Conservation (phyloP, 179 eudicot species). For the Beta macrorhiza region DNA sequence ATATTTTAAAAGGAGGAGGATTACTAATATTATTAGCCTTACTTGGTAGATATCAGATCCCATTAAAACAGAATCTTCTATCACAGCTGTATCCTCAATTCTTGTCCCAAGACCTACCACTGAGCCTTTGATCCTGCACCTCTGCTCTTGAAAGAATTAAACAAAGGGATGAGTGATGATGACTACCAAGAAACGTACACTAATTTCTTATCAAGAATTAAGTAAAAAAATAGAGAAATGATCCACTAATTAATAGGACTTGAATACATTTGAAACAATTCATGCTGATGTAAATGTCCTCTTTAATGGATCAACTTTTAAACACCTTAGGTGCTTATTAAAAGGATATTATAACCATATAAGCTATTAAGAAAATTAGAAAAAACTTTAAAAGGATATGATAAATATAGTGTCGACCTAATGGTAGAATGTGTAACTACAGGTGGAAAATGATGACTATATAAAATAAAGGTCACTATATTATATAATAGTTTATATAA, state of each 20-base stretch:
- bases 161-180: not conserved
- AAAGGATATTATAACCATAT: not conserved
- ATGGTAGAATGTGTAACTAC: no score
- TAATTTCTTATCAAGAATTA: no score
- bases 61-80: constrained; percentile 79
- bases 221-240: no score
- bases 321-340: not conserved
- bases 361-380: no score
- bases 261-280: not conserved
- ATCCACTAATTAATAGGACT: constrained; percentile 2
- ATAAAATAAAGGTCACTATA: no score
- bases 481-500: no score
- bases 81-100: constrained; percentile 52
- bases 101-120: constrained; percentile 63
- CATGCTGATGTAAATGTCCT: not conserved
- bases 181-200: not conserved
- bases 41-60: constrained; percentile 75
- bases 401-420: no score
- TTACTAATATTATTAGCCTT: constrained; percentile 16
- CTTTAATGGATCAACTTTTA: not conserved
- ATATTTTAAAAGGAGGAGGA: no score
- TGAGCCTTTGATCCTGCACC: constrained; percentile 62
- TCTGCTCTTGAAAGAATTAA: constrained; percentile 40
- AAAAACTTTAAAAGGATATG: no score
- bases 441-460: no score